Base-by-base conservation (phyloP, 1,284 basidiomycete genomes). In the Moniliophthora roreri region DNA sequence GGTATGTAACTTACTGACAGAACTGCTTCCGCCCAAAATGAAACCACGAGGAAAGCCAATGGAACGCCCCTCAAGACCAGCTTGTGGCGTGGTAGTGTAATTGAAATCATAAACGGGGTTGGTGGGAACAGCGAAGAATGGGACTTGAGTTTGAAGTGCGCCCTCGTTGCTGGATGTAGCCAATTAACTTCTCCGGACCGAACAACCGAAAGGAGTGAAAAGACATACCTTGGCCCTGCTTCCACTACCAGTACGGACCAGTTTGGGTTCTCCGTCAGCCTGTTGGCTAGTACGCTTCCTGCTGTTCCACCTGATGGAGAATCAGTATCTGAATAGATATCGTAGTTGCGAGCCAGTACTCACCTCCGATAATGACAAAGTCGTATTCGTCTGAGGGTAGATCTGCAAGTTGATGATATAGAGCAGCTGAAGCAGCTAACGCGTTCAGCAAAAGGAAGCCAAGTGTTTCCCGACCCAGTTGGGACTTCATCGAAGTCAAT, bases 171-270 rank as follows among this genome's bases (percentile, higher is more conserved):
- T 69, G 48, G 46, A 36, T 34, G 24, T 26, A 13, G 28, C 23
- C 28, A 37, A 40, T 4, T 7, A 28, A 11, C 15, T 20, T 46
- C 44, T 38, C 16, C 8, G 35, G n/a, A 6, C 28, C 13, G 7
- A 28, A 21, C 6, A 39, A 2, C 52, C 7, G 37, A n/a, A 15
- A 39, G 23, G 10, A 11, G 28, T 39, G 28, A 26, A 24, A 44
- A 20, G 18, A 56, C 62, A 46, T 24, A 63, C 63, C 51, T 55
- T 28, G 52, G 55, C 26, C 73, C 74, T 5, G 71, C 72, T 52
- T 76, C 73, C 39, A 76, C 62, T 21, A 74, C 65, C 18, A 73
- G 66, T 8, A 76, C 69, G 4, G 65, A 68, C 34, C 60, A 63
- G 21, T 57, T 42, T 0, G 66, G 48, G 54, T 76, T 71, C 49